Evolutionary conservation across 139 green algal species (phyloP).

Genomic region (Yamagishiella unicocca): DNA sequence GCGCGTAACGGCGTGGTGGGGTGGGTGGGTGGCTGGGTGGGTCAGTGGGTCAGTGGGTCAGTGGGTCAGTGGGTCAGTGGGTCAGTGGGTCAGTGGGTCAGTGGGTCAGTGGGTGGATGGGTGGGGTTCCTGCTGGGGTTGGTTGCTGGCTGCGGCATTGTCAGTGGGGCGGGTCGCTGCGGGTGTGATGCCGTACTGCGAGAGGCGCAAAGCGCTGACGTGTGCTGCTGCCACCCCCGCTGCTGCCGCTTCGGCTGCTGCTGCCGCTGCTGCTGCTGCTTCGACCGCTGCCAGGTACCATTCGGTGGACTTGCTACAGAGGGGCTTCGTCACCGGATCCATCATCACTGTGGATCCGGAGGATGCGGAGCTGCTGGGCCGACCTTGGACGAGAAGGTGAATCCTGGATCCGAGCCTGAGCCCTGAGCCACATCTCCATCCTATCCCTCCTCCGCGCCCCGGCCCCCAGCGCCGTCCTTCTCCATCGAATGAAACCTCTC

Average conservation of each 20-base stretch:
- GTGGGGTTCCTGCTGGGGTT: too few species aligned
- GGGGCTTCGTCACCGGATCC: slow-evolving; percentile 80
- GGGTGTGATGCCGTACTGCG: background rate
- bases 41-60: too few species aligned
- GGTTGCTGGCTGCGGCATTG: too few species aligned
- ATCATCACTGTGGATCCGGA: slow-evolving; percentile 92
- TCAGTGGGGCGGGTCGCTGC: too few species aligned
- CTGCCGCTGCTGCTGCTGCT: background rate
- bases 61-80: too few species aligned
- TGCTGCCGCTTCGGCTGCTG: background rate
- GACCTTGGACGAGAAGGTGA: slow-evolving; percentile 83
- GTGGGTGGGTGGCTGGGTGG: background rate
- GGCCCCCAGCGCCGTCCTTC: too few species aligned
- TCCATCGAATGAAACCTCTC: too few species aligned
- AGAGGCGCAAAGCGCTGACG: background rate
- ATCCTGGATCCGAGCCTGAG: background rate
- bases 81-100: too few species aligned
- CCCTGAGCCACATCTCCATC: too few species aligned
- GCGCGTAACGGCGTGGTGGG: background rate
- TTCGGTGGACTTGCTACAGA: slow-evolving; percentile 77
- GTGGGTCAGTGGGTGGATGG: too few species aligned
- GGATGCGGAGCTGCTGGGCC: slow-evolving; percentile 74
- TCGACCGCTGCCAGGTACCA: slow-evolving; percentile 69
- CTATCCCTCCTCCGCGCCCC: background rate
- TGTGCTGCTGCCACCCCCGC: background rate